Conservation (phyloP, 371 early-diverging fungal species). For the Phascolomyces articulosus region DNA sequence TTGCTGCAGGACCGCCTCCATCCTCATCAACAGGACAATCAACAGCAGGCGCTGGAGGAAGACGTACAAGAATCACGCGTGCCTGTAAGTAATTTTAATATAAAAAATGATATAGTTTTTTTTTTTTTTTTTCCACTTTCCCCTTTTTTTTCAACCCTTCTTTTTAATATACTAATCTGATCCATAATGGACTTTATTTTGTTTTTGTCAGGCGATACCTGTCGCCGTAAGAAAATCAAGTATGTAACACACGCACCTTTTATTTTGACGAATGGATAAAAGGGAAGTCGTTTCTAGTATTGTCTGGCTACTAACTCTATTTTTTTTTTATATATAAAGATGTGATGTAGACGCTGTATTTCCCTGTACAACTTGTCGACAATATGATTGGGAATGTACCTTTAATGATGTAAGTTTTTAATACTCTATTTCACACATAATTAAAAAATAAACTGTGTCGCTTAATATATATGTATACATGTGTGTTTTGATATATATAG, state of each 20-base stretch:
- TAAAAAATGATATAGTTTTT: background rate
- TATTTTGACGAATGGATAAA: background rate
- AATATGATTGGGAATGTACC: conserved; percentile 48
- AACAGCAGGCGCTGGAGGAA: background rate
- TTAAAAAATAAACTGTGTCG: too few species aligned
- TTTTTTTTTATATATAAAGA: conserved; percentile 22
- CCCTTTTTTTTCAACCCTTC: too few species aligned
- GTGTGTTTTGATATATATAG: conserved; percentile 15
- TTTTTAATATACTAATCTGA: too few species aligned
- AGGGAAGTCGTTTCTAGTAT: background rate
- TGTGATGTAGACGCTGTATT: conserved; percentile 41
- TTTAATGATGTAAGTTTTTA: conserved; percentile 42
- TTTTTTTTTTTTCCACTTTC: background rate
- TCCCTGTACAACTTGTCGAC: conserved; percentile 47
- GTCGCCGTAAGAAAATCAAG: conserved; percentile 52
- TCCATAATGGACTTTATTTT: background rate
- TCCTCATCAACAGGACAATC: background rate
- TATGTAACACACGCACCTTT: too few species aligned
- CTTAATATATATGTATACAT: background rate
- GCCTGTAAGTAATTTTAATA: conserved; percentile 9
- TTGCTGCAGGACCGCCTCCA: background rate
- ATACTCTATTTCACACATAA: too few species aligned
- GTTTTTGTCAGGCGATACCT: conserved; percentile 40
- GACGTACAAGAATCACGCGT: conserved; percentile 11
- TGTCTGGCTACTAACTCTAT: background rate